Conservation (phyloP, 1,139 yeast species). For the Petasospora rhodanensis region DNA sequence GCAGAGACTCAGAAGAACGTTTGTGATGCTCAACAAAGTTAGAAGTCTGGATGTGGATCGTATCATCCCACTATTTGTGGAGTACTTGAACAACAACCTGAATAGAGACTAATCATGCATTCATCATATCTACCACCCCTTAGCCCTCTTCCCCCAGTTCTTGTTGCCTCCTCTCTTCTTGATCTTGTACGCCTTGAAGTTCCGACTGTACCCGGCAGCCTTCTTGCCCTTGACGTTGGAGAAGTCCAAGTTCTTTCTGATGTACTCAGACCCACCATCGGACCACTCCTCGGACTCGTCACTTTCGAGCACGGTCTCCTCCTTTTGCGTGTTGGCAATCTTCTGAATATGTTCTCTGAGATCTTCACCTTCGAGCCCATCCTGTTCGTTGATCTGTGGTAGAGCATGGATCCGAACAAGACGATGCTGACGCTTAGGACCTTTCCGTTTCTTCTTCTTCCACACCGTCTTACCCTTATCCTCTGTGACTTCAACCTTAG, state of each 20-base stretch:
- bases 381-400: conserved; percentile 14
- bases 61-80: conserved; percentile 68
- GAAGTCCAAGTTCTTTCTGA: conserved; percentile 19
- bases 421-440: conserved; percentile 58
- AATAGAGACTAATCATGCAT: too few species aligned
- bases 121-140: conserved; percentile 12
- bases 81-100: conserved; percentile 55
- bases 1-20: conserved; percentile 80
- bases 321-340: conserved; percentile 5
- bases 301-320: conserved; percentile 5
- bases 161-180: conserved; percentile 18
- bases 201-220: conserved; percentile 12
- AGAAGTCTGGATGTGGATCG: conserved; percentile 62
- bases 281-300: conserved; percentile 23
- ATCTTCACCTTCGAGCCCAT: conserved; percentile 16
- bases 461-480: conserved; percentile 14
- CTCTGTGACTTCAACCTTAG: conserved; percentile 8
- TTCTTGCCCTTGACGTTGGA: conserved; percentile 9
- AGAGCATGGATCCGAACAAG: conserved; percentile 53
- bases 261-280: conserved; percentile 29
- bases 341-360: conserved; percentile 1
- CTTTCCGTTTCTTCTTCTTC: conserved; percentile 27
- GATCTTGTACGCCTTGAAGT: conserved; percentile 23
- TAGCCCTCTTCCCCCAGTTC: conserved; percentile 18
- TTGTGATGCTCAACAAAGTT: conserved; percentile 72